Base-by-base conservation (phyloP, 106 monocot species). In the Acorus gramineus region DNA sequence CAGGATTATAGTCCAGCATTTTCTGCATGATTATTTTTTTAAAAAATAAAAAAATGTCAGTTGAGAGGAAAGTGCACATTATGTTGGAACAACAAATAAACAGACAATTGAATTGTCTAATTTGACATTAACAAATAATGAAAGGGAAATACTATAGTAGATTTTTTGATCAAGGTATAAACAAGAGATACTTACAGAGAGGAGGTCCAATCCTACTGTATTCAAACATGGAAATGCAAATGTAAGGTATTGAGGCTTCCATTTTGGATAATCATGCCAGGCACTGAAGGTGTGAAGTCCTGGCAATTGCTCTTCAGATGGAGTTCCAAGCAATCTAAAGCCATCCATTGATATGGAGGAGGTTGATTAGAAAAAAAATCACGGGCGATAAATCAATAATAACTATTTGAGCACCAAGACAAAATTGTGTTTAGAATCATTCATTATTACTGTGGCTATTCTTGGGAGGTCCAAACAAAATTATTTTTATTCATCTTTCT, bases 261-360 rank as follows among this genome's bases (percentile, higher is more conserved):
- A 98, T 49, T 83, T 85, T 48, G 96, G 96, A 69, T 87, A 98
- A 62, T 81, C 91, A 73, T 98, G 96, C 96, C 96, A 98, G 47
- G 91, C 96, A 44, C 84, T 60, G 66, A 98, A 57, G 42, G 61
- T 60, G 57, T 67, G 81, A 12, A 89, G 88, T 45, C 92, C 92
- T 44, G 91, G 98, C 98, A 91, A 98, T 64, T 81, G 74, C 47
- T 85, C 91, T 68, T 92, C 98, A 61, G 68, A 80, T 54, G 98
- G 92, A 53, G 98, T 98, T 8, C 98, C 98, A 59, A 98, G 53
- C 72, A 98, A 78, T 79, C 98, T 96, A 28, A 28, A 28, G 28
- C 28, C 28, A 28, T 28, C 28, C 28, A 28, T 28, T 28, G 28
- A 1, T 28, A 28, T 1, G 28, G 28, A 28, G 28, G 28, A 28